A percentile compares a stretch with the other conserved stretches of the same genome.
phyloP scores from a whole-genome alignment of 495 filamentous ascomycete genomes.

The Margaritispora aquatica region DNA sequence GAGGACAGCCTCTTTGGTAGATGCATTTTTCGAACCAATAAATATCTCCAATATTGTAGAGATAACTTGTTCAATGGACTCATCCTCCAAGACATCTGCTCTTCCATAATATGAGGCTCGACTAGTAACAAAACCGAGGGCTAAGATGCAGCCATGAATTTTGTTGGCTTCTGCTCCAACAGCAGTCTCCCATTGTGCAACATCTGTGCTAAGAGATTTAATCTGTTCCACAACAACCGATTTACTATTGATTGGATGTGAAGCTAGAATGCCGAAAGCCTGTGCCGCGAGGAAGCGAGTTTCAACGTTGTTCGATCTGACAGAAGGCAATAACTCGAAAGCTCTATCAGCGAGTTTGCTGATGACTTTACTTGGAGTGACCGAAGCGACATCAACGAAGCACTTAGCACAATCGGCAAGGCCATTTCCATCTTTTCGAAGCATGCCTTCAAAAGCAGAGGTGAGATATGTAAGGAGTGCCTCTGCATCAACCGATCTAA shows the following conservation, averaged over 20 bases:
- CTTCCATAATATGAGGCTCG: conserved; percentile 43
- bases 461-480: conserved; percentile 25
- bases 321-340: conserved; percentile 44
- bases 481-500: conserved; percentile 22
- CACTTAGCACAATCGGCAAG: conserved; percentile 49
- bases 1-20: conserved; percentile 44
- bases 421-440: conserved; percentile 38
- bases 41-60: conserved; percentile 14
- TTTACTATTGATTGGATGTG: conserved; percentile 45
- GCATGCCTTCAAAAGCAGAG: conserved; percentile 54
- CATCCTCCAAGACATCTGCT: conserved; percentile 3
- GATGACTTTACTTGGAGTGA: conserved; percentile 49
- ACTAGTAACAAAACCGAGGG: conserved; percentile 42
- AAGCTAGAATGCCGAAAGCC: conserved; percentile 71
- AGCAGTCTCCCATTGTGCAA: conserved; percentile 46
- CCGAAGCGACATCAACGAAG: conserved; percentile 62
- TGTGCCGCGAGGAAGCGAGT: conserved; percentile 57
- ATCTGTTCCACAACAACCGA: conserved; percentile 28
- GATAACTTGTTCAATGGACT: conserved; percentile 9
- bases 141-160: conserved; percentile 46
- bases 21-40: conserved; percentile 16
- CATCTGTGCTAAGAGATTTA: conserved; percentile 31
- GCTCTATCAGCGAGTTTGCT: conserved; percentile 40
- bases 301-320: conserved; percentile 63
- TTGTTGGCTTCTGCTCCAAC: conserved; percentile 55